Base-by-base conservation (phyloP, 2,329 filamentous ascomycete species). In the Helotiales sp. region DNA sequence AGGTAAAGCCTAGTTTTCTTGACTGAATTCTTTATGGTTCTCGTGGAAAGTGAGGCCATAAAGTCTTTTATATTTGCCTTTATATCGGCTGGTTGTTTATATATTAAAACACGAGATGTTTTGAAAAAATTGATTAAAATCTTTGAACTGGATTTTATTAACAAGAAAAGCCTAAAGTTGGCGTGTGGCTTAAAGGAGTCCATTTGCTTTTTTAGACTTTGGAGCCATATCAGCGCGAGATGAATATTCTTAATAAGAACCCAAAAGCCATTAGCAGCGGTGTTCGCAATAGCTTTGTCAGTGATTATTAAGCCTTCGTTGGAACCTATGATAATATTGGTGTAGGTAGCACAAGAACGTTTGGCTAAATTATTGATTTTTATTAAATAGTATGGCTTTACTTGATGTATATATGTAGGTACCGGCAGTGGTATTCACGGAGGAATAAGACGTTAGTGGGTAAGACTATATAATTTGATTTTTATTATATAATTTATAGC, bases 181-280 rank as follows among this genome's bases (percentile, higher is more conserved):
- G 89, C 85, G 80, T 98, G 93, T 28, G 96, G 94, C 77, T 97
- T 97, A 76, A 98, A 90, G 10, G 93, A 93, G 73, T 97, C 93
- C 82, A 99, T 92, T 50, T 95, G 90, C 85, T 99, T 99, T 83
- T 99, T 95, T n/a, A 99, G 86, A 75, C 93, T 97, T 80, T 98
- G 95, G 34, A 99, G 84, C 96, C 96, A 99, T 15, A 93, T 93
- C 1, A 96, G 93, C 30, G 95, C 93, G 69, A 99, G 86, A 79
- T 99, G 96, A 22, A 99, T 96, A 82, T 99, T 99, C 87, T 99
- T 99, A 85, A 99, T 90, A 69, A 99, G 86, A 10, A 99, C 96
- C 96, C 96, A 99, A 28, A 90, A 93, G 72, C 96, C 96, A 17
- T 90, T 91, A 65, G 96, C 93, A 5, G 96, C 95, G 10, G 96